These are phyloP conservation scores for Apiospora koreana DNA, from an alignment of 2,329 filamentous ascomycete genomes.

Conservation along the genomic window DNA sequence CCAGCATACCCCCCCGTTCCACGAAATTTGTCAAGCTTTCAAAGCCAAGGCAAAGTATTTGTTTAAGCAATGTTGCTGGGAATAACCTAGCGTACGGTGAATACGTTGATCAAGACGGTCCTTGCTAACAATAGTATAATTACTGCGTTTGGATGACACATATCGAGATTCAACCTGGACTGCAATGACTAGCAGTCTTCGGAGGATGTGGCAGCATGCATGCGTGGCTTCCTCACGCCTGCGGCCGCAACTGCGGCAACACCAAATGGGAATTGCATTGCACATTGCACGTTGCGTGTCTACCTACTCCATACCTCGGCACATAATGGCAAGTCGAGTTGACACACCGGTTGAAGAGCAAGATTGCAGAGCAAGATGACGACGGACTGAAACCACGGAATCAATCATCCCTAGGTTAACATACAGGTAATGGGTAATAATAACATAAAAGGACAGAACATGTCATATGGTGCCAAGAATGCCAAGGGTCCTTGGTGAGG, in stretches of 20 bases:
- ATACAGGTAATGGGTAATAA: background rate
- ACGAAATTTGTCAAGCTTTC: slow-evolving; percentile 2
- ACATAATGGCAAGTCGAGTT: background rate
- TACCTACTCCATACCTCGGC: background rate
- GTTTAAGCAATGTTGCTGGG: background rate
- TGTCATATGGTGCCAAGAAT: background rate
- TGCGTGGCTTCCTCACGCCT: background rate
- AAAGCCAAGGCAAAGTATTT: background rate
- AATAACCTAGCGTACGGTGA: background rate
- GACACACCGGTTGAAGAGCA: background rate
- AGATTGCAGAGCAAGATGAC: background rate
- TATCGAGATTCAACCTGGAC: background rate
- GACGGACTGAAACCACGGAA: background rate
- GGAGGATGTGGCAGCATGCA: background rate
- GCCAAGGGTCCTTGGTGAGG: background rate
- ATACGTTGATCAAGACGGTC: background rate
- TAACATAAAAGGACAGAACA: background rate
- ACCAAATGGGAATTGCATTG: background rate
- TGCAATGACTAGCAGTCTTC: background rate
- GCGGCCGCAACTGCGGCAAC: background rate
- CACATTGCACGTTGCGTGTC: background rate
- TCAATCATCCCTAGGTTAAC: background rate
- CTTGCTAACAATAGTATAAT: background rate
- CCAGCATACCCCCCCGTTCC: background rate
- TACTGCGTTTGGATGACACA: background rate